Evolutionary conservation across 2,329 filamentous ascomycete species (phyloP).

Genomic region (Paecilomyces variotii): DNA sequence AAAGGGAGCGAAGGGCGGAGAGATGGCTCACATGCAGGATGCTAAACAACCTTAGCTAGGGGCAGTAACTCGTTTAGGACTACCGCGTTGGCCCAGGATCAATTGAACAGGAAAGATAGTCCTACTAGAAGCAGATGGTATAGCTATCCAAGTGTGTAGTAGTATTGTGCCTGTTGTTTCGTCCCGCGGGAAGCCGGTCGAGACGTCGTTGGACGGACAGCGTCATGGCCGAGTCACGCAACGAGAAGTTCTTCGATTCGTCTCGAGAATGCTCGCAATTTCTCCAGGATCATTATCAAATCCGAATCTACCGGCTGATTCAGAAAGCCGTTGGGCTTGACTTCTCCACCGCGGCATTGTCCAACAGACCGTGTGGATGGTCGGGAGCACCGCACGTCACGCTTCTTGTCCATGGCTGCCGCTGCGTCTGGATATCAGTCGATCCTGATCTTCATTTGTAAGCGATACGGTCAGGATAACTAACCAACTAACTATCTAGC

Average conservation of each 20-base stretch:
- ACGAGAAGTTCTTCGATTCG: not conserved
- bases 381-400: not conserved
- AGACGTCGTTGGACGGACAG: constrained; percentile 5
- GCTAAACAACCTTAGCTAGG: not conserved
- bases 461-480: not conserved
- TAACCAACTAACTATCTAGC: not conserved
- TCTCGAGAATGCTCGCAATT: not conserved
- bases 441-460: not conserved
- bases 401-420: not conserved
- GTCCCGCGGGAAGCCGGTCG: constrained; percentile 8
- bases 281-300: not conserved
- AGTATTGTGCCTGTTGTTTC: not conserved
- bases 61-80: not conserved
- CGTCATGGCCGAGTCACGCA: constrained; percentile 5
- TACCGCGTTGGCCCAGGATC: not conserved
- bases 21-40: not conserved
- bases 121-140: not conserved
- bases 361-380: not conserved
- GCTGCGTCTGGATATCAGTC: not conserved
- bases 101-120: not conserved
- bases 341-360: not conserved
- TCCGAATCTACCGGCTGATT: not conserved
- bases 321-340: not conserved
- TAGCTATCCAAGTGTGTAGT: not conserved
- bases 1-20: not conserved